Conservation (phyloP, 768 basidiomycete species). For the Suillus tomentosus region DNA sequence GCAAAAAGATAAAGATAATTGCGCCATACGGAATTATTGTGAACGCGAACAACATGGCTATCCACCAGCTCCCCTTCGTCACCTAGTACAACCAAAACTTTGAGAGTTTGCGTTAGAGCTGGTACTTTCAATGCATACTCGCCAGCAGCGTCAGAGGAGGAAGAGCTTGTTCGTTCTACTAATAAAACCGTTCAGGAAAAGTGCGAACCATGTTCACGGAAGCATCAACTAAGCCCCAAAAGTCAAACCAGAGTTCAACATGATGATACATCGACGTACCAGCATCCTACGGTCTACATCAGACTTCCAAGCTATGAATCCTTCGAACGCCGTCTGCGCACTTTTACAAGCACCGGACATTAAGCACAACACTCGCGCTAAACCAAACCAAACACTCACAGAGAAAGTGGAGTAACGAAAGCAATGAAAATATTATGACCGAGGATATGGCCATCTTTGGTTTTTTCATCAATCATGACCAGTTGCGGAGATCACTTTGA, state of each 20-base stretch:
- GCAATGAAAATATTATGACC: slow-evolving; percentile 51
- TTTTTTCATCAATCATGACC: slow-evolving; percentile 52
- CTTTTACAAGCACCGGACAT: slow-evolving; percentile 20
- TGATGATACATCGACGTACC: slow-evolving; percentile 29
- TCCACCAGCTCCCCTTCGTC: slow-evolving; percentile 40
- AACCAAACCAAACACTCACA: slow-evolving; percentile 34
- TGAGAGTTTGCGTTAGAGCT: not conserved
- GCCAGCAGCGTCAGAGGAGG: slow-evolving; percentile 54
- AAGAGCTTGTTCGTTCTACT: slow-evolving; percentile 49
- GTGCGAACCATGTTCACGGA: slow-evolving; percentile 44
- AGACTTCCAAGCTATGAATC: slow-evolving; percentile 45
- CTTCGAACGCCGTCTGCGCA: slow-evolving; percentile 42
- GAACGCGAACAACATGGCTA: slow-evolving; percentile 37
- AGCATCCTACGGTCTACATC: slow-evolving; percentile 34
- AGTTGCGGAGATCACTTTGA: slow-evolving; percentile 60
- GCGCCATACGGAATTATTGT: slow-evolving; percentile 39
- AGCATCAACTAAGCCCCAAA: slow-evolving; percentile 21
- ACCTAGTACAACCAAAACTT: slow-evolving; percentile 32
- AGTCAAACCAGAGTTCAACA: slow-evolving; percentile 14
- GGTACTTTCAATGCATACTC: slow-evolving; percentile 32
- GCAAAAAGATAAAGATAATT: slow-evolving; percentile 36
- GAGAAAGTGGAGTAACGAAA: slow-evolving; percentile 40
- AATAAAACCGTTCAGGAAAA: slow-evolving; percentile 51
- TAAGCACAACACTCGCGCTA: not conserved
- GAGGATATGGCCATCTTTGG: slow-evolving; percentile 56